Evolutionary conservation across 257 asterid genomes (phyloP), one percentile per base, ranked within the genome.

Genomic region (Salvia hispanica): DNA sequence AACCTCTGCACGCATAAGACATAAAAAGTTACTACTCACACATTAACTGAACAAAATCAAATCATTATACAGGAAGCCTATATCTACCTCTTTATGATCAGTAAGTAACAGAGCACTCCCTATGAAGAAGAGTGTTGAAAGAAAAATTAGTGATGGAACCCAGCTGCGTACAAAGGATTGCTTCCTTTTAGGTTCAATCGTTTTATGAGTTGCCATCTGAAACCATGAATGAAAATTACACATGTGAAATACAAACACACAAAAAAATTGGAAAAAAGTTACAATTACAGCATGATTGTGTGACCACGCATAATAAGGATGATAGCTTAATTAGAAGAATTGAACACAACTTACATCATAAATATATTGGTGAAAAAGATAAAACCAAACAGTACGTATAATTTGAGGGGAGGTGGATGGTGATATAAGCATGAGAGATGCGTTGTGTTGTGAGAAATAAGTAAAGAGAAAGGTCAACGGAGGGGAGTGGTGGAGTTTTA

Each of bases 1-100:
- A 77, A 42, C 59, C 67, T 83, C 95, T 86, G 85, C 77, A 72
- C 1, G 6, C 12, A 57, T 34, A 56, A 68, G 31, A 25, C 31
- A 25, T 1, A 25, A 25, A 25, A 25, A 25, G 31, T 25, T 25
- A 25, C 3, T n/a, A n/a, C 31, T 25, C 31, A 25, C 31, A 25
- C 31, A 25, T 25, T 25, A 25, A 25, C 31, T 25, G 31, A 25
- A 25, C 31, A 25, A 25, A 25, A 25, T 25, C 3, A 25, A 25
- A 25, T 25, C 31, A 25, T 2, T 25, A 25, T 0, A 2, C 31
- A 25, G 1, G 31, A 25, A 25, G 31, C 3, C 31, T 25, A 25
- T 25, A 25, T 25, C 31, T 69, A 89, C 96, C 88, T 83, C 75
- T 74, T 79, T 83, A 52, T 82, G 80, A 65, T 83, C 83, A 33